Base-by-base conservation (phyloP, 257 asterid species). In the Salvia hispanica region DNA sequence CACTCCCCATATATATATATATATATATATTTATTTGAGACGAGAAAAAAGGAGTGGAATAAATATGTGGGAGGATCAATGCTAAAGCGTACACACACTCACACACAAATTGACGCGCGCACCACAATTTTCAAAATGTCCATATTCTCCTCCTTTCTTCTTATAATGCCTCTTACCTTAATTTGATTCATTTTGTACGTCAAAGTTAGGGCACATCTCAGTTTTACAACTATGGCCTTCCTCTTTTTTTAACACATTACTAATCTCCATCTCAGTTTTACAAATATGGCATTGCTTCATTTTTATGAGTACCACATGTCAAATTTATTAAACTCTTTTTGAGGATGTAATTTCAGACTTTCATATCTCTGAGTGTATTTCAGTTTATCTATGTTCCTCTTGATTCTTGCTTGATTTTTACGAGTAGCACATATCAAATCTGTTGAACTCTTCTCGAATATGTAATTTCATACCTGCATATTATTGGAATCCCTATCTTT, bases 111-210 rank as follows among this genome's bases (percentile, higher is more conserved):
- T 18, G 21, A 13, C 25, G 8, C 73, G 34, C 66, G 50, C 44
- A 66, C 36, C 44, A 36, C 62, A 34, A 37, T 4, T 11, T 8
- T 2, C 9, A n/a, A 45, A 81, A 74, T 80, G 79, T 37, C 88
- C 7, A 5, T 73, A 65, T 42, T 58, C 55, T 56, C 82, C 82
- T 42, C 6, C 40, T 7, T 40, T 16, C 8, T 51, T 61, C 42
- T 46, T 25, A 25, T 25, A 25, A 25, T 25, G 31, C 31, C 31
- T 25, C 31, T 18, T 1, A 18, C 1, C 21, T 18, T 10, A 21
- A 53, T 60, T 59, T 62, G 34, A 15, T 43, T 28, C 34, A 52
- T 73, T 34, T 73, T 63, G 55, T 31, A 39, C 62, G 21, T 18
- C 7, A 34, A 50, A 37, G 14, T 46, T 46, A 47, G 54, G 55